Conservation (phyloP, 345 rosid species). For the Brassica juncea region DNA sequence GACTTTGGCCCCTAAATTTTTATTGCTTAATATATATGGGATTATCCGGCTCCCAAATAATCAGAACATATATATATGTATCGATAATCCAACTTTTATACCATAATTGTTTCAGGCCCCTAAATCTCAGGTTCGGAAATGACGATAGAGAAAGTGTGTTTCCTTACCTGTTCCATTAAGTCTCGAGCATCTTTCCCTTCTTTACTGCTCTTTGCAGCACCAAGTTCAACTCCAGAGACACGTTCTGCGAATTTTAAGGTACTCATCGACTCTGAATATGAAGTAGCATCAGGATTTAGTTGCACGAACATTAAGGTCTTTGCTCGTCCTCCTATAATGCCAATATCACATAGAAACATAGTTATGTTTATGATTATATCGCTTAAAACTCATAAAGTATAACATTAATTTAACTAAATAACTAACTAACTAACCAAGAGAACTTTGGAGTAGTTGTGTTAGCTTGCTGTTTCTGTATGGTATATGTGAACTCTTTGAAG, state of each 20-base stretch:
- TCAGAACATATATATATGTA: too few relatives aligned
- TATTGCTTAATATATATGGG: too few relatives aligned
- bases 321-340: constrained; percentile 81
- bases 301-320: constrained; percentile 97
- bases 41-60: too few relatives aligned
- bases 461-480: constrained; percentile 99
- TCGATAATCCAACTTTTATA: too few relatives aligned
- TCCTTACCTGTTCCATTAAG: constrained; percentile 79
- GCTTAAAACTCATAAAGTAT: not conserved
- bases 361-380: not conserved
- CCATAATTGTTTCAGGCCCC: too few relatives aligned
- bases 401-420: not conserved
- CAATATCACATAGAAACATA: not conserved
- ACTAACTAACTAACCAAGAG: constrained; percentile 52
- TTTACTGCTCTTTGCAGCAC: constrained; percentile 86
- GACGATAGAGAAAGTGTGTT: not conserved
- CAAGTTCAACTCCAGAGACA: constrained; percentile 94
- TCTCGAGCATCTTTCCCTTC: constrained; percentile 82
- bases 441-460: constrained; percentile 89
- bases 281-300: constrained; percentile 78
- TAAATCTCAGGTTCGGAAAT: too few relatives aligned
- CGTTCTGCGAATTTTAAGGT: constrained; percentile 96
- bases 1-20: too few relatives aligned
- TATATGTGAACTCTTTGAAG: constrained; percentile 81
- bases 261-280: constrained; percentile 79